Base-by-base conservation (phyloP, 1,284 basidiomycete genomes). In the Ceratobasidium sp. region DNA sequence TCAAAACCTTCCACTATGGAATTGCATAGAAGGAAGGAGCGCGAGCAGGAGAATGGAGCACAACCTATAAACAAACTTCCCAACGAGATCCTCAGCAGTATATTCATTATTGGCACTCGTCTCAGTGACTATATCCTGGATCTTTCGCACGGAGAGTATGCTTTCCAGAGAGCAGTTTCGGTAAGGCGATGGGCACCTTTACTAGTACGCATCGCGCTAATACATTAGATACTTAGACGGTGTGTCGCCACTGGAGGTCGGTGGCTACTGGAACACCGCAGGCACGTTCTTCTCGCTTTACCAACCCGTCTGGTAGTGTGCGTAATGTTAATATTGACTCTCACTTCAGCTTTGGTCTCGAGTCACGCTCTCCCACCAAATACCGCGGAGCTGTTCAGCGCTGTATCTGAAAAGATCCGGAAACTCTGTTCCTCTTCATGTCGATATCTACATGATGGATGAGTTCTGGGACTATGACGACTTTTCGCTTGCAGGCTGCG, bases 341-440 rank as follows among this genome's bases (percentile, higher is more conserved):
- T 48, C 30, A 20, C 46, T 74, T 8, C 27, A 74, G 71, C 71
- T 74, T 52, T 74, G 71, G 71, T 23, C 71, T n/a, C 44, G 59
- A 14, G 60, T 74, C 35, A 5, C 55, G 46, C 3, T 73, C 14
- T 50, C 30, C 1, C 44, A 73, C 18, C 35, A n/a, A 12, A 3
- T 44, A 12, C 27, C 41, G 10, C 52, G 41, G 30, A 18, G 33
- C 46, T 7, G 41, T 16, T 44, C 30, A 2, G 44, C 55, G 20
- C 59, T 73, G 27, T 62, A 23, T 18, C 30, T 73, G 10, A 12
- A 54, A 23, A 30, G 69, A 18, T 38, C 54, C 41, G 69, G 69
- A 30, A n/a, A 30, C 16, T 59, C 52, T 41, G 10, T 46, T 1
- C 54, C 38, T n/a, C 69, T 71, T 3, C 4, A 71, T 5, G 46